phyloP scores from a whole-genome alignment of 768 basidiomycete species.

The Mycena galericulata region DNA sequence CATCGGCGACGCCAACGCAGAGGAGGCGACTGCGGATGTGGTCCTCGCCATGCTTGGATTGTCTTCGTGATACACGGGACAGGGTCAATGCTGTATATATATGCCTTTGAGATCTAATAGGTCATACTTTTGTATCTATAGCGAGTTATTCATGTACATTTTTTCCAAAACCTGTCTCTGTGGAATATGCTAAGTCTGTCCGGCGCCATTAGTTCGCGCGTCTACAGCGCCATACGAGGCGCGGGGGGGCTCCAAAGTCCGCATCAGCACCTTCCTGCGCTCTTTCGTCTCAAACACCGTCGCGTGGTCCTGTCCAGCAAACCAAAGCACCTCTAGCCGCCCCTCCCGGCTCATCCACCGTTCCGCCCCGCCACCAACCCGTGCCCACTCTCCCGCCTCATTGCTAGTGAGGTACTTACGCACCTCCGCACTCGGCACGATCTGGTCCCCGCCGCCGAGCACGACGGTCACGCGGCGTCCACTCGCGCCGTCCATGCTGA shows the following conservation, averaged over 20 bases:
- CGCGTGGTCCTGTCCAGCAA: slow-evolving; percentile 54
- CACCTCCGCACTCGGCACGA: slow-evolving; percentile 51
- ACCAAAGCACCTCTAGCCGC: slow-evolving; percentile 51
- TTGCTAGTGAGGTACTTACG: slow-evolving; percentile 51
- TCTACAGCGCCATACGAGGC: slow-evolving; percentile 23
- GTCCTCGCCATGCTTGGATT: slow-evolving; percentile 51
- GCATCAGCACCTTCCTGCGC: slow-evolving; percentile 43
- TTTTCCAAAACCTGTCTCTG: too few species aligned
- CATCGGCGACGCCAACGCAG: slow-evolving; percentile 49
- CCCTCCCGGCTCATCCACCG: slow-evolving; percentile 35
- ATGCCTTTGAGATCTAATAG: too few species aligned
- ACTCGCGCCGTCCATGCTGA: slow-evolving; percentile 31
- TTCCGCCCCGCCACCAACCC: slow-evolving; percentile 37
- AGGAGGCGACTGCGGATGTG: slow-evolving; percentile 43
- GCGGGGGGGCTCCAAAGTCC: slow-evolving; percentile 39
- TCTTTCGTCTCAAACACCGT: slow-evolving; percentile 52
- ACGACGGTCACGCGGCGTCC: slow-evolving; percentile 48
- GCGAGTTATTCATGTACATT: background rate
- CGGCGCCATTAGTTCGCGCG: too few species aligned
- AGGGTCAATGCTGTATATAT: too few species aligned
- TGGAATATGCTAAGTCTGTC: too few species aligned
- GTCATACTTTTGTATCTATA: background rate
- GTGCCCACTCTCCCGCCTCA: slow-evolving; percentile 29
- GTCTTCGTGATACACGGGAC: background rate
- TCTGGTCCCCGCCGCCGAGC: slow-evolving; percentile 54